These are phyloP conservation scores for Phylloporus gajari DNA, from an alignment of 1,284 basidiomycete genomes.

Conservation along the genomic window DNA sequence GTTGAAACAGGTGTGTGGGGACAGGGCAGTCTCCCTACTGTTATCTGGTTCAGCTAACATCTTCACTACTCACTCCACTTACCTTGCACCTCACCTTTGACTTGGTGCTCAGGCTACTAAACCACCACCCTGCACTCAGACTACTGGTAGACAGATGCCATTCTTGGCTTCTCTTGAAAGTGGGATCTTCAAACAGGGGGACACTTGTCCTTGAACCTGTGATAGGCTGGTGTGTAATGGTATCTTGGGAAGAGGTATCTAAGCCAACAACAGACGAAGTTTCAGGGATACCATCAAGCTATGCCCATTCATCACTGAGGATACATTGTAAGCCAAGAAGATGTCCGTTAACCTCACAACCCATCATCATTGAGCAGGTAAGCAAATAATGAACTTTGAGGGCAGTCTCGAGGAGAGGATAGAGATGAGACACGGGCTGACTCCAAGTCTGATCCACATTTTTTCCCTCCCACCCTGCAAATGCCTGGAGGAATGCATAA, in stretches of 20 bases:
- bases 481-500: constrained; percentile 68
- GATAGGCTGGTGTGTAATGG: constrained; percentile 27
- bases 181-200: constrained; percentile 78
- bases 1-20: too few species aligned
- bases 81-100: too few species aligned
- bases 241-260: constrained; percentile 32
- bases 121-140: constrained; percentile 86
- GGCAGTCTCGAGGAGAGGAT: constrained; percentile 66
- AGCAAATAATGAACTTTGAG: constrained; percentile 79
- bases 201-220: constrained; percentile 42
- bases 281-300: constrained; percentile 34
- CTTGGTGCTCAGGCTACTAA: too few species aligned
- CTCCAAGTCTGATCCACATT: constrained; percentile 4
- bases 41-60: too few species aligned
- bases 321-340: constrained; percentile 86
- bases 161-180: constrained; percentile 81
- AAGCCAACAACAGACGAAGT: constrained; percentile 4
- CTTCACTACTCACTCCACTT: too few species aligned
- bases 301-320: constrained; percentile 55
- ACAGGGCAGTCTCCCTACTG: too few species aligned
- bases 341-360: constrained; percentile 92
- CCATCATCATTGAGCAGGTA: constrained; percentile 84
- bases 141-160: constrained; percentile 96
- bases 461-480: constrained; percentile 28
- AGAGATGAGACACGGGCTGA: constrained; percentile 31